Evolutionary conservation across 2,329 filamentous ascomycete genomes (phyloP), one percentile per base, ranked within the genome.

Genomic region (Ophiostoma ulmi): DNA sequence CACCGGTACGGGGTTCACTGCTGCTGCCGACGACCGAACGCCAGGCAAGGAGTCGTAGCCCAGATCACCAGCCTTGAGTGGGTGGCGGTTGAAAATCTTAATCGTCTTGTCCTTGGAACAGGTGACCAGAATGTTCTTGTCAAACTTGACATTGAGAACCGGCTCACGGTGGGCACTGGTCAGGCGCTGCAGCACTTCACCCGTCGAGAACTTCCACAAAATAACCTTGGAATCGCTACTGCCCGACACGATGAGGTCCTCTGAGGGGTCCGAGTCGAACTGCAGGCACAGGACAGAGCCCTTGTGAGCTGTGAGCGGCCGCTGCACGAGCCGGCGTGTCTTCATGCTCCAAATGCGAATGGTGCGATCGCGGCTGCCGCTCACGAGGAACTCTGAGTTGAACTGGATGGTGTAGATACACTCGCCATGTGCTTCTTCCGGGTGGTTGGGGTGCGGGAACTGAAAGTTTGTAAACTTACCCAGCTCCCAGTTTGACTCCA

Each of bases 31-130:
- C 35, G 65, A 17, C 22, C 20, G 5, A 10, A 17, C 65, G 10
- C 65, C 68, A 3, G 41, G 61, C 5, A 6, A 5, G 26, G 81
- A 76, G 1, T 79, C 79, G 78, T 89, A 89, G 7, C 87, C 88
- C 2, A 84, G 73, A 44, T 90, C 87, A 31, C 87, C 87, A 63
- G 85, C 82, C 41, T 82, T 81, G n/a, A 97, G 81, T 22, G 88
- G 83, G 22, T 83, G 85, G 5, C 95, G 89, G 78, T 94, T 98
- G 87, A 97, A 99, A 22, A 99, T 89, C 79, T 97, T 97, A 83
- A 99, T 97, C 0, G 91, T 91, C 79, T 94, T 96, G 79, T 99
- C 95, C 79, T 99, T 99, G 67, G 94, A 98, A 77, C 95, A 98
- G 0, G 95, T 99, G 14, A 98, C 93, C 4, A 99, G 84, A 73